Evolutionary conservation across 1,284 basidiomycete genomes (phyloP), one percentile per base, ranked within the genome.

Genomic region (Sphagnurus paluster): DNA sequence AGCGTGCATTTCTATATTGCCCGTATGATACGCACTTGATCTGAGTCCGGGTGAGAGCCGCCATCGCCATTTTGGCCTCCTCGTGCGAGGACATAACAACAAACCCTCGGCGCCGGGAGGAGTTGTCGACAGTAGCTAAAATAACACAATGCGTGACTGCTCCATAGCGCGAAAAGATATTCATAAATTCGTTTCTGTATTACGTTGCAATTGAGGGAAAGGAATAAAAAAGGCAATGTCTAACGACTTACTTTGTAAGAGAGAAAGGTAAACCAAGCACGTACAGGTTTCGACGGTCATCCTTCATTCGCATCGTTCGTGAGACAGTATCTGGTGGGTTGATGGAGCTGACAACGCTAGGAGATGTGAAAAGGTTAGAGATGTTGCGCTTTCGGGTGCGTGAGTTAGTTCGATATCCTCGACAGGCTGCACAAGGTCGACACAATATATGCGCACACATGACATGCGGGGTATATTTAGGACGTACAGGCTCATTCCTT

Each of bases 241-340:
- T 32, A 33, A 25, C 36, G 24, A 58, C 76, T 47, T 59, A 87
- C 87, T 87, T 87, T 23, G 80, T 82, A 24, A 90, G 71, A 55
- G 85, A 81, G 57, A 88, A 88, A 3, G 87, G 87, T 39, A 90
- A 62, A 13, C 87, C 87, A 17, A 90, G 77, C 23, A 90, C 87
- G 55, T 90, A 90, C 36, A 90, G 77, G 60, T 90, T 90, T 47
- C 87, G 76, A 41, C 87, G 84, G 46, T 63, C 58, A 54, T 88
- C 86, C 25, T 65, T 50, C 7, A 68, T 68, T 23, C 62, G 48
- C 35, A 70, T 46, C 44, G 39, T 46, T 46, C 50, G 44, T 38
- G 39, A 37, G 46, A 51, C 36, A 35, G 54, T 29, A 24, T 28
- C 11, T 23, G 40, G 54, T 55, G 23, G 30, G 8, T 34, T 49